These are phyloP conservation scores for Daedaleopsis nitida DNA, from an alignment of 768 basidiomycete species.

Conservation along the genomic window DNA sequence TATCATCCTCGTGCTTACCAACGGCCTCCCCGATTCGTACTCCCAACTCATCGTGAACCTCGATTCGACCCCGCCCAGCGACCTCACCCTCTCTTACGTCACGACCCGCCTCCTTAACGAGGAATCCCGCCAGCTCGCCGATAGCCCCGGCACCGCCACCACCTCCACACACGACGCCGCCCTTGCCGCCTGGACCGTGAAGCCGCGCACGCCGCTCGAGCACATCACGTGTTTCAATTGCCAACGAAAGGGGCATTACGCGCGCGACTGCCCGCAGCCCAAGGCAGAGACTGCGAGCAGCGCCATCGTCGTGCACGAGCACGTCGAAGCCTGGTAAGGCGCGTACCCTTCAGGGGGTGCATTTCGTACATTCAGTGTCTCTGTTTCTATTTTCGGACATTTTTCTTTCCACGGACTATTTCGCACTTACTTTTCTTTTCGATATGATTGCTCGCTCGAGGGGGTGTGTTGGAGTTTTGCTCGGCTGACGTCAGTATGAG, in stretches of 20 bases:
- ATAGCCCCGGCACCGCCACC: background rate
- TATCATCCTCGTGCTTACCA: conserved; percentile 32
- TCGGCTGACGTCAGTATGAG: too few relatives aligned
- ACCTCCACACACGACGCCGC: conserved; percentile 1
- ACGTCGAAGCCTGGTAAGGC: too few relatives aligned
- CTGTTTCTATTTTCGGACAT: too few relatives aligned
- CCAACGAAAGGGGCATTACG: conserved; percentile 21
- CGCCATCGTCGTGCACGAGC: too few relatives aligned
- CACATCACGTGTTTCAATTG: conserved; percentile 32
- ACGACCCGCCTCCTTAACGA: conserved; percentile 36
- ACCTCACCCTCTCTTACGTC: conserved; percentile 31
- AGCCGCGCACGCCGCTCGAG: conserved; percentile 10
- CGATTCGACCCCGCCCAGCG: conserved; percentile 28
- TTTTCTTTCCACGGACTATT: too few relatives aligned
- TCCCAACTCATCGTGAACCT: conserved; percentile 34
- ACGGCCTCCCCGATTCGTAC: conserved; percentile 28
- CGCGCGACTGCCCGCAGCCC: background rate
- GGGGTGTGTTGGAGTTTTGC: too few relatives aligned
- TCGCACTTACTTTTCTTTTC: too few relatives aligned
- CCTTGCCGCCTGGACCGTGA: conserved; percentile 8
- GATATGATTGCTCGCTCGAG: too few relatives aligned
- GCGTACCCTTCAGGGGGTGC: too few relatives aligned
- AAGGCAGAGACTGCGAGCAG: too few relatives aligned
- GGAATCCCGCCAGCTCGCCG: conserved; percentile 24
- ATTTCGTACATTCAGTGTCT: too few relatives aligned